Evolutionary conservation across 2,329 filamentous ascomycete genomes (phyloP), one percentile per base, ranked within the genome.

Genomic region (Trichophaea hybrida): DNA sequence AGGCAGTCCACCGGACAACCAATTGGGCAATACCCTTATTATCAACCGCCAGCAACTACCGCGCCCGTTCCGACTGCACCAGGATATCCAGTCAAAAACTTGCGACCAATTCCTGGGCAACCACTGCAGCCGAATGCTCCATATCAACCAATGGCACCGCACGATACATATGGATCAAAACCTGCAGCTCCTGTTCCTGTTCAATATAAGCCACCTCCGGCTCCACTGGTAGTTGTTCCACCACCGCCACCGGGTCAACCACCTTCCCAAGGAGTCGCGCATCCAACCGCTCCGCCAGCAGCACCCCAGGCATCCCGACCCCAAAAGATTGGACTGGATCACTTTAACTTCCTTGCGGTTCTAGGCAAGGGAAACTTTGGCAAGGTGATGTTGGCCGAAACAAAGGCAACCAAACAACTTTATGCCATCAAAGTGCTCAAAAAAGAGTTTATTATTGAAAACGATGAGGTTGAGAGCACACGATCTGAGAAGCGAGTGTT

Each of bases 391-490:
- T 77, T 98, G 72, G 93, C 93, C 1, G 94, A 98, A 75, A 95
- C 93, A 1, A 98, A 98, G 77, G 83, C 83, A 58, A 83, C 86
- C 7, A 88, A 90, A 73, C 86, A 91, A 72, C 78, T 98, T 6
- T 98, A 97, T 72, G 93, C 93, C 59, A 98, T 98, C 74, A 98
- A 98, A 75, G 93, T 98, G 40, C 76, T 98, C 68, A 98, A 98
- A 80, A 98, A 98, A 76, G 93, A 98, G 73, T 98, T 98, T 72
- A 98, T 98, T 71, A 98, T 98, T 64, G 94, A 98, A 72, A 95
- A 98, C 66, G 93, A 98, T 70, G 93, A 98, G 75, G 93, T 98
- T 6, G 93, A 98, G 73, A 97, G 91, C 73, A 96, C 89, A 46
- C 83, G 91, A 65, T 98, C 93, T 0, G 93, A 98, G 74, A 98